Evolutionary conservation across 2,329 filamentous ascomycete species (phyloP), one percentile per base, ranked within the genome.

Genomic region (Hypoxylon sp.): DNA sequence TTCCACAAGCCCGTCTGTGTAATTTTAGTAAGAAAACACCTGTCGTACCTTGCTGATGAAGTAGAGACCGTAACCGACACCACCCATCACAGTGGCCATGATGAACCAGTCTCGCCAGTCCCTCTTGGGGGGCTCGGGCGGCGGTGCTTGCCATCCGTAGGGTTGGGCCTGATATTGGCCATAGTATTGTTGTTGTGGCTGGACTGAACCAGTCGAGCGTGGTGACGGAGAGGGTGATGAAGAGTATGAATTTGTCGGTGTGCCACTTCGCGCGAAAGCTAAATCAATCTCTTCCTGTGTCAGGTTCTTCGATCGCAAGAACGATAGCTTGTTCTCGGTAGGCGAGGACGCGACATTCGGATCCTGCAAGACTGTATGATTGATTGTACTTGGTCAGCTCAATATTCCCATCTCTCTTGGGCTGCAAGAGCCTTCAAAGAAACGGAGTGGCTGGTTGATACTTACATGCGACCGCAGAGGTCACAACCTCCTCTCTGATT

Each of bases 101-200:
- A 99, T 98, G 80, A 99, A 99, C 92, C 93, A 98, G 77, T 99
- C 96, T 66, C 96, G 87, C 96, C 96, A 99, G 80, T 99, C 96
- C 75, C 96, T 85, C 76, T 89, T 90, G 2, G 93, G 93, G 2
- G 89, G 80, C 58, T 85, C 83, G 1, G 84, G 84, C 2, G 86
- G 82, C 6, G 84, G 79, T 26, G 79, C 83, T 73, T 87, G 87
- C 87, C 87, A 89, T 70, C 84, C 81, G 61, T 83, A 83, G 1
- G 80, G 80, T 64, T 83, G 84, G 51, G 82, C 77, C 56, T 80
- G 79, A 58, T 85, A 85, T 55, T 78, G 77, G 44, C 80, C 80
- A 72, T 84, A 83, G 68, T 81, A 81, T 49, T 78, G 75, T 61
- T 76, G 75, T 61, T 76, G 77, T 57, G 75, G 80, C 67, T 73